Conservation (phyloP, 2,329 filamentous ascomycete genomes). For the Trichophyton rubrum region DNA sequence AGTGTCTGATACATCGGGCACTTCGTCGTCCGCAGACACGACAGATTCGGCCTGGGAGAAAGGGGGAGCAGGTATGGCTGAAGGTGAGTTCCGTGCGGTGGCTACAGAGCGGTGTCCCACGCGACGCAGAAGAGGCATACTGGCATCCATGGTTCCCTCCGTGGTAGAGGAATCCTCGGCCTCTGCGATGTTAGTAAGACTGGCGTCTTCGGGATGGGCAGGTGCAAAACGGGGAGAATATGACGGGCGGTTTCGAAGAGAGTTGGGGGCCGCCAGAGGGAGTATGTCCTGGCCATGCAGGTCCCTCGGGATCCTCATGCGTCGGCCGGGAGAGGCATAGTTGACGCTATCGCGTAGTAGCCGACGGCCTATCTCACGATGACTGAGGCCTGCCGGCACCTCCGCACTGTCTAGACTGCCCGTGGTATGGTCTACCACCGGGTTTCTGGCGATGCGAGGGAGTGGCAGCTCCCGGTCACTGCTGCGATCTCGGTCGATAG, state of each 20-base stretch:
- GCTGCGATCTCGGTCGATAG: not conserved
- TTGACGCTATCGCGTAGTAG: constrained; percentile 25
- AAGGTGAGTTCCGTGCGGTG: constrained; percentile 14
- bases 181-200: not conserved
- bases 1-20: constrained; percentile 39
- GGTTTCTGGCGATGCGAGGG: not conserved
- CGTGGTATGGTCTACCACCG: not conserved
- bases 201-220: constrained; percentile 19
- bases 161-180: not conserved
- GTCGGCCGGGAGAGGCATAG: constrained; percentile 23
- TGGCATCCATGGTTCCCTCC: constrained; percentile 11
- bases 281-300: constrained; percentile 23
- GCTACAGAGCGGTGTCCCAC: constrained; percentile 25
- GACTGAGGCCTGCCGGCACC: constrained; percentile 16
- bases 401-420: constrained; percentile 3
- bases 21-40: constrained; percentile 41
- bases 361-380: constrained; percentile 25
- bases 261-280: constrained; percentile 13
- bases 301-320: constrained; percentile 27
- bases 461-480: not conserved
- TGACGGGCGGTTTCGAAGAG: constrained; percentile 18
- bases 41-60: not conserved
- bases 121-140: constrained; percentile 22
- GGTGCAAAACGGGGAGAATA: constrained; percentile 36
- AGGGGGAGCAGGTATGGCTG: not conserved